These are phyloP conservation scores for Botrytis byssoidea DNA, from an alignment of 2,329 filamentous ascomycete genomes.

Conservation along the genomic window DNA sequence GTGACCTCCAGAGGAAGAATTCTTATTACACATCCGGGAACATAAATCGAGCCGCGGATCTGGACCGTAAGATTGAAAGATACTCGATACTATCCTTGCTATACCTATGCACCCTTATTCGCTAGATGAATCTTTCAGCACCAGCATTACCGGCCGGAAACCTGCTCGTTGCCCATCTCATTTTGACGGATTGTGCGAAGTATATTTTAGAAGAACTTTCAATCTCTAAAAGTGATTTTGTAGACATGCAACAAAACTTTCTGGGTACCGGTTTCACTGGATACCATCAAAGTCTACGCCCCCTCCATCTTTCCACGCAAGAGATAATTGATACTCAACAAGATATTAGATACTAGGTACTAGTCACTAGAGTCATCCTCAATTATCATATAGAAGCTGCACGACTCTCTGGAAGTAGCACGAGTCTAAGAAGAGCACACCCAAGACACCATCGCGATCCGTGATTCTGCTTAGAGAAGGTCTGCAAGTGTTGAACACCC, in stretches of 20 bases:
- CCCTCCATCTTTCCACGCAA: not conserved
- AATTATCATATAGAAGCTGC: not conserved
- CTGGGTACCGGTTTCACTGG: not conserved
- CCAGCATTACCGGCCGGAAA: not conserved
- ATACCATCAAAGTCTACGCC: accelerated
- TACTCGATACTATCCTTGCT: not conserved
- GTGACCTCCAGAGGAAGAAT: no score
- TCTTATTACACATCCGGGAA: no score
- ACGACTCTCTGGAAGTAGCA: not conserved
- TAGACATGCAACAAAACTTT: not conserved
- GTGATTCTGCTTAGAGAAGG: no score
- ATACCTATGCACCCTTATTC: not conserved
- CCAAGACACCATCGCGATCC: no score
- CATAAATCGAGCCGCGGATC: no score
- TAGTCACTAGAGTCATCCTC: no score
- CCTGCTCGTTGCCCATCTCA: not conserved
- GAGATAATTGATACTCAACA: not conserved
- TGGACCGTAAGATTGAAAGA: not conserved
- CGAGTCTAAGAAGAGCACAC: not conserved
- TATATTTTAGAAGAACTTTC: not conserved
- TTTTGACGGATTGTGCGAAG: not conserved
- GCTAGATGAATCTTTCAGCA: not conserved
- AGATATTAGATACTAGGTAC: no score
- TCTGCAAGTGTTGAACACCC: no score
- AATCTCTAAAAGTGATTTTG: not conserved